These are phyloP conservation scores for Zygosaccharomyces gambellarensis DNA, from an alignment of 805 yeast species.

Conservation along the genomic window DNA sequence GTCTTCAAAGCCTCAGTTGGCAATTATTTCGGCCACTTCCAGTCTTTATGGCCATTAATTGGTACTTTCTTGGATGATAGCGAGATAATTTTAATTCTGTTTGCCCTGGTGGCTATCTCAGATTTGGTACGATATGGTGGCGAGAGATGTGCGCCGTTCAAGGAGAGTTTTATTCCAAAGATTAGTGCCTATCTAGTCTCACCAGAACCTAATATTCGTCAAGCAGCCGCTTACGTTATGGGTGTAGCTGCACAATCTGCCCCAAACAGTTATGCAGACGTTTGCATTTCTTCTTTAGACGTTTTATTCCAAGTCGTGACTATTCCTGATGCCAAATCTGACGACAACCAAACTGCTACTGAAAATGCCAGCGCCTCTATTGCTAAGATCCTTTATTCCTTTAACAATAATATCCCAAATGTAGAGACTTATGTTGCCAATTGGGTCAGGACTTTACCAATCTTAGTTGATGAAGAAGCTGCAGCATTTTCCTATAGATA, in stretches of 20 bases:
- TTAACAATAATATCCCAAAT: slow-evolving; percentile 55
- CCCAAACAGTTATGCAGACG: slow-evolving; percentile 55
- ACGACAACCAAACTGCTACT: slow-evolving; percentile 79
- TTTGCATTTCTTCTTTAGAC: slow-evolving; percentile 65
- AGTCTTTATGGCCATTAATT: slow-evolving; percentile 56
- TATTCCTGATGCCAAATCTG: slow-evolving; percentile 78
- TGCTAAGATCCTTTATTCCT: slow-evolving; percentile 72
- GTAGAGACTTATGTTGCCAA: slow-evolving; percentile 57
- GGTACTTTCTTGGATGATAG: slow-evolving; percentile 57
- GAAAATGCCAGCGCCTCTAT: slow-evolving; percentile 81
- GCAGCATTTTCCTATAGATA: slow-evolving; percentile 81
- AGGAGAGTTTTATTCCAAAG: slow-evolving; percentile 57
- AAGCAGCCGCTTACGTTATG: slow-evolving; percentile 77
- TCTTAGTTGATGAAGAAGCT: slow-evolving; percentile 78
- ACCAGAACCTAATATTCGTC: slow-evolving; percentile 70
- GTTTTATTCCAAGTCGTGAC: slow-evolving; percentile 67
- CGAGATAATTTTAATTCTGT: slow-evolving; percentile 62
- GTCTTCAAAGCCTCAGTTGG: slow-evolving; percentile 60
- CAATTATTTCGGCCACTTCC: slow-evolving; percentile 60
- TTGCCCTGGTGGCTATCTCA: slow-evolving; percentile 74
- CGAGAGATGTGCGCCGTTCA: slow-evolving; percentile 55
- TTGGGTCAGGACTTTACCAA: slow-evolving; percentile 82
- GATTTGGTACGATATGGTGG: slow-evolving; percentile 82
- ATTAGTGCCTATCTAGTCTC: slow-evolving; percentile 64
- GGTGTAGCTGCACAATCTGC: slow-evolving; percentile 87